phyloP scores from a whole-genome alignment of 2,329 filamentous ascomycete genomes.

The Cryphonectria japonica region DNA sequence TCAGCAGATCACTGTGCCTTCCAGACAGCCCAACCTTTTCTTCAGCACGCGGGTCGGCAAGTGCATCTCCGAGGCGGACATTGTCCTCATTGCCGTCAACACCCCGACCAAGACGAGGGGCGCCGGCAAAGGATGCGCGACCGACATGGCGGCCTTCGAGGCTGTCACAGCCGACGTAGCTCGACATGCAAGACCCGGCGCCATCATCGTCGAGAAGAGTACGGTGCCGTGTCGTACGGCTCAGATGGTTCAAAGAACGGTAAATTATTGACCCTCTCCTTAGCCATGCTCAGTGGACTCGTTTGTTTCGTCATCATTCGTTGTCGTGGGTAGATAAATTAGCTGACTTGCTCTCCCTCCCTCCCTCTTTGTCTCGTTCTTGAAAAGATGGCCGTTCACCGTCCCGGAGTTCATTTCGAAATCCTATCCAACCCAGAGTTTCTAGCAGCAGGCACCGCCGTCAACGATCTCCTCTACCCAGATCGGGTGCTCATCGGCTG shows the following conservation, averaged over 20 bases:
- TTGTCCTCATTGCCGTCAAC: conserved; percentile 78
- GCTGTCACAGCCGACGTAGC: conserved; percentile 71
- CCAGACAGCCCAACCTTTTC: conserved; percentile 67
- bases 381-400: conserved; percentile 57
- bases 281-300: background rate
- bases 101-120: conserved; percentile 77
- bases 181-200: conserved; percentile 64
- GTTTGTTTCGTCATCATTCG: background rate
- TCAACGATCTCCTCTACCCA: conserved; percentile 70
- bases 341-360: background rate
- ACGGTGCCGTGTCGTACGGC: conserved; percentile 79
- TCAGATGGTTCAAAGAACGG: conserved; percentile 69
- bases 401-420: conserved; percentile 69
- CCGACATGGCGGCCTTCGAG: conserved; percentile 74
- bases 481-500: conserved; percentile 79
- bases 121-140: conserved; percentile 70
- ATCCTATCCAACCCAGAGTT: conserved; percentile 84
- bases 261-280: conserved; percentile 43
- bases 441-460: conserved; percentile 75
- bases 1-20: conserved; percentile 37
- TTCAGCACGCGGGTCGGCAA: conserved; percentile 71
- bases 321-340: too few species aligned
- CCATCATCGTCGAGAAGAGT: conserved; percentile 81
- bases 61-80: conserved; percentile 68
- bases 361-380: background rate